phyloP scores from a whole-genome alignment of 306 rosid species.

The Cercis canadensis region DNA sequence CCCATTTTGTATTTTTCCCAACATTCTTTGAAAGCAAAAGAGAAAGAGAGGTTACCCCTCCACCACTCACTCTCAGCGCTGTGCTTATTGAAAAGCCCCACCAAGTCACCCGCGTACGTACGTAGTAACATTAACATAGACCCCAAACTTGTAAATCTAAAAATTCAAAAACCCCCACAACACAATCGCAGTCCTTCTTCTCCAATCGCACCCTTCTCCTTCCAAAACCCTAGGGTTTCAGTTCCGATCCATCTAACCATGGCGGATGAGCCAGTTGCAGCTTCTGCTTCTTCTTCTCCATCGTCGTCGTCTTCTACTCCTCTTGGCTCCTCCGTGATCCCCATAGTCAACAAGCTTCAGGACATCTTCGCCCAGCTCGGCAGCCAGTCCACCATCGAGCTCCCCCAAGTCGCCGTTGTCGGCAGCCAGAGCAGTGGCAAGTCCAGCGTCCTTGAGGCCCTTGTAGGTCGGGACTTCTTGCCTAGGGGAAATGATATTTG shows the following conservation, averaged over 20 bases:
- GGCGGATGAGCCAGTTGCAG: conserved; percentile 71
- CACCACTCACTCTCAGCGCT: too few species aligned
- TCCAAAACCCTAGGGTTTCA: conserved; percentile 56
- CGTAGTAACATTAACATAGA: too few species aligned
- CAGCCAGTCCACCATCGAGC: conserved; percentile 89
- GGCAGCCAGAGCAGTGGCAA: conserved; percentile 99
- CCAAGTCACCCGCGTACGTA: too few species aligned
- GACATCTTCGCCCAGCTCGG: conserved; percentile 94
- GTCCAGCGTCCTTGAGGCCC: conserved; percentile 97
- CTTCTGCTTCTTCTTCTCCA: conserved; percentile 45
- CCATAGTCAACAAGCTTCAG: conserved; percentile 89
- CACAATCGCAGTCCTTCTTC: too few species aligned
- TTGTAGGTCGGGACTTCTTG: conserved; percentile 95
- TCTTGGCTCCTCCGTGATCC: conserved; percentile 84
- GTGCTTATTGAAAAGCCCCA: too few species aligned
- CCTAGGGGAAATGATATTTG: conserved; percentile 95
- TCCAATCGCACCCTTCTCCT: background rate
- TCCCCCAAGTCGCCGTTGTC: conserved; percentile 96
- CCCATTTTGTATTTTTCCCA: too few species aligned
- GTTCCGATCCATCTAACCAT: conserved; percentile 49
- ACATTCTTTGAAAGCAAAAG: too few species aligned
- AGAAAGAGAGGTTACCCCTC: too few species aligned
- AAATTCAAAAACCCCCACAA: too few species aligned
- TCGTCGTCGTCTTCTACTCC: conserved; percentile 63
- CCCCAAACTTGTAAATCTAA: too few species aligned